These are phyloP conservation scores for Cunninghamia lanceolata DNA, from an alignment of 75 land plant species.

Conservation along the genomic window DNA sequence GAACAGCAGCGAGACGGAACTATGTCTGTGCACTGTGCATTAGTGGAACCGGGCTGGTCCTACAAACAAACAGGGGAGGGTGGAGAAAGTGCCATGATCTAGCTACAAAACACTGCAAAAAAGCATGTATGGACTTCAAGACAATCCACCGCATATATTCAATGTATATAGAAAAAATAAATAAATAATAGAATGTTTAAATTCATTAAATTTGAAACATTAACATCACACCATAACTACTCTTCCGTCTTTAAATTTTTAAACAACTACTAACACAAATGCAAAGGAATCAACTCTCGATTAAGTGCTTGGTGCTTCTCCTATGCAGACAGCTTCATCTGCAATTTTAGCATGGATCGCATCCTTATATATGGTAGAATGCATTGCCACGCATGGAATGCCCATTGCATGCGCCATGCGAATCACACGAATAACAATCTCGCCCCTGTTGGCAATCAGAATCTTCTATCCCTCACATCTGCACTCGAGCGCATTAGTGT, in stretches of 20 bases:
- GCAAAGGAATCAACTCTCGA: slow-evolving; percentile 51
- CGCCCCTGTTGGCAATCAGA: slow-evolving; percentile 87
- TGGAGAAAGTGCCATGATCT: too few species aligned
- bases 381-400: slow-evolving; percentile 94
- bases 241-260: too few species aligned
- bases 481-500: slow-evolving; percentile 45
- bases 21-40: too few species aligned
- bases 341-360: slow-evolving; percentile 90
- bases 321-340: slow-evolving; percentile 92
- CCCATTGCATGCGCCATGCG: slow-evolving; percentile 96
- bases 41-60: too few species aligned
- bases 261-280: background rate
- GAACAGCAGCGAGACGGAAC: too few species aligned
- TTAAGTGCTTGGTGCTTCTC: slow-evolving; percentile 92
- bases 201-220: background rate
- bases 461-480: slow-evolving; percentile 68
- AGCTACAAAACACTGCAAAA: too few species aligned
- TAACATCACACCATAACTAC: background rate
- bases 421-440: slow-evolving; percentile 90
- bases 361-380: slow-evolving; percentile 82
- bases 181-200: too few species aligned
- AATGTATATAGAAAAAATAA: too few species aligned
- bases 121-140: too few species aligned
- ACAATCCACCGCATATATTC: too few species aligned
- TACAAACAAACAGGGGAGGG: too few species aligned